Evolutionary conservation across 495 filamentous ascomycete genomes (phyloP), one percentile per base, ranked within the genome.

Genomic region (Glarea lozoyensis): DNA sequence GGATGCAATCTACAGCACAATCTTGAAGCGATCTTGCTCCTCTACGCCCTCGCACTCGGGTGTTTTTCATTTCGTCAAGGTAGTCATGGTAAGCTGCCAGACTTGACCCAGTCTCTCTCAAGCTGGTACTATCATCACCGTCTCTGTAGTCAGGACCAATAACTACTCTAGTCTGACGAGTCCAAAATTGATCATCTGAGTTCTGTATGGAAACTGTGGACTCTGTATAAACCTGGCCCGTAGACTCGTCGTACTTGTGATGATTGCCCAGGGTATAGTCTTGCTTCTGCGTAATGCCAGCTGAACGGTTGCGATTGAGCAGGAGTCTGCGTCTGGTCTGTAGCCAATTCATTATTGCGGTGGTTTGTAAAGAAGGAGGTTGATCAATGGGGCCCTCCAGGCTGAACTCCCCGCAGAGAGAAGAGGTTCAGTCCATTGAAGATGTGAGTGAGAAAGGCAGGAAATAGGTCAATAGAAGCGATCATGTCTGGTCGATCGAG

Each of bases 221-320:
- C 33, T 55, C 52, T 3, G 21, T 39, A 21, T 40, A 55, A 3
- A 51, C 32, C 27, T 48, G 48, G 0, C 52, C 52, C 12, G 52
- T 39, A 10, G 29, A 18, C 18, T 45, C 30, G 39, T 55, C 52
- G 38, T 37, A 51, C 29, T 39, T 48, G 40, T 21, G 27, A 30
- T 37, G 15, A 7, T 37, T n/a, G 7, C 15, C 35, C 10, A 37
- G 35, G 6, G 17, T 21, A 6, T 10, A 7, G 18, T 19, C 17
- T 16, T 10, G 5, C 16, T 37, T 35, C 9, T 6, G 11, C 11
- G 35, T 7, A 7, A 12, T 13, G 40, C 29, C 19, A 31, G 29
- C 21, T 5, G n/a, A 21, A 18, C 35, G 10, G 38, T 29, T 18
- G 20, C 12, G 11, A 11, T 37, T 40, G 24, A 36, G 38, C 3